Conservation (phyloP, 2,329 filamentous ascomycete genomes). For the Cryphonectria japonica region DNA sequence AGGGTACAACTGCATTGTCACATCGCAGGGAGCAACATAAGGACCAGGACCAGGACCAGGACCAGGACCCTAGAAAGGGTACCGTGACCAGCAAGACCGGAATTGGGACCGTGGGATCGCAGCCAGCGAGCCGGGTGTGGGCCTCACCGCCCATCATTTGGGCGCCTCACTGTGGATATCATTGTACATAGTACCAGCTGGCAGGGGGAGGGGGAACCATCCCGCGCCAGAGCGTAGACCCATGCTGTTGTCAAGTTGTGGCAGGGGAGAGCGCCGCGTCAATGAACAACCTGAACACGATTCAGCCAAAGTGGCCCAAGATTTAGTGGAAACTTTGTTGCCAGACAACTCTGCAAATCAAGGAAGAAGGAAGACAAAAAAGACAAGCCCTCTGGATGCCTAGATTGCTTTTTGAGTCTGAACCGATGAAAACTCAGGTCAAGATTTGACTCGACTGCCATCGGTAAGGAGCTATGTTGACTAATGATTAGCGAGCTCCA, state of each 20-base stretch:
- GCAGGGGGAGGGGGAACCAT: background rate
- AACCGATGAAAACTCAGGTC: background rate
- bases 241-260: background rate
- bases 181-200: background rate
- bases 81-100: slow-evolving; percentile 4
- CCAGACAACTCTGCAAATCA: background rate
- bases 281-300: background rate
- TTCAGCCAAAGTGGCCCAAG: background rate
- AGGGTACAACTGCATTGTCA: slow-evolving; percentile 15
- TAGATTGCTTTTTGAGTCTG: background rate
- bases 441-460: background rate
- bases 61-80: background rate
- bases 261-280: background rate
- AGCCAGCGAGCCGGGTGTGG: slow-evolving; percentile 10
- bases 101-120: background rate
- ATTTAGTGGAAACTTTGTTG: background rate
- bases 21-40: background rate
- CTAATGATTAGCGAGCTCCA: background rate
- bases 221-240: slow-evolving; percentile 6
- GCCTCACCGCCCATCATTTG: slow-evolving; percentile 19
- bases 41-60: background rate
- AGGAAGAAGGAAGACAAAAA: background rate
- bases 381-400: background rate
- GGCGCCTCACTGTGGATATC: background rate
- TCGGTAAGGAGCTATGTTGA: background rate